These are phyloP conservation scores for Stachybotrys echinatus DNA, from an alignment of 2,329 filamentous ascomycete species.

Conservation along the genomic window DNA sequence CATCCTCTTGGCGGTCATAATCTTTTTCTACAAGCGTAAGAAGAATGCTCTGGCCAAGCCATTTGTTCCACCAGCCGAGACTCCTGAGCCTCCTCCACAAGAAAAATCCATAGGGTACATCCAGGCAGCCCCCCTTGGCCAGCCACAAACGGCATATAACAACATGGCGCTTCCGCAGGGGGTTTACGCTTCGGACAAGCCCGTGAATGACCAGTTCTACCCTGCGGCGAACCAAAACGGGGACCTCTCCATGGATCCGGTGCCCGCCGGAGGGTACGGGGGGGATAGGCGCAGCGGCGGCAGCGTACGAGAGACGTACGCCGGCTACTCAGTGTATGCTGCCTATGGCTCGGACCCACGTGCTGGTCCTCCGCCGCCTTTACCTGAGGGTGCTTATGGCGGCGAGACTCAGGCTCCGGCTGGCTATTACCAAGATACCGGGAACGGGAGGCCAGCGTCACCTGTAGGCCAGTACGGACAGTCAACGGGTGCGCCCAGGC, in stretches of 20 bases:
- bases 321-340: not conserved
- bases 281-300: not conserved
- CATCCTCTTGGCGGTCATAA: not conserved
- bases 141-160: not conserved
- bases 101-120: not conserved
- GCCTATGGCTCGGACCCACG: not conserved
- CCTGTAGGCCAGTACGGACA: no score
- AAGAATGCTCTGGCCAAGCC: not conserved
- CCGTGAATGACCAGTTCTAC: not conserved
- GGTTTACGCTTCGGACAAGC: not conserved
- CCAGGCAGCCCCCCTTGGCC: not conserved
- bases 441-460: no score
- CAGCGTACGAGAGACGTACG: not conserved
- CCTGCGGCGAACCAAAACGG: not conserved
- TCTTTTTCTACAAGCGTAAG: not conserved
- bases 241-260: not conserved
- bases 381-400: not conserved
- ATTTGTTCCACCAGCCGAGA: not conserved
- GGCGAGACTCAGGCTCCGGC: not conserved
- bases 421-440: not conserved
- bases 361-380: not conserved
- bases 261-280: not conserved
- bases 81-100: not conserved
- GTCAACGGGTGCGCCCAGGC: not conserved
- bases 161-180: not conserved